Base-by-base conservation (phyloP, 352 stramenopile species). In the Phytophthora hybrid region DNA sequence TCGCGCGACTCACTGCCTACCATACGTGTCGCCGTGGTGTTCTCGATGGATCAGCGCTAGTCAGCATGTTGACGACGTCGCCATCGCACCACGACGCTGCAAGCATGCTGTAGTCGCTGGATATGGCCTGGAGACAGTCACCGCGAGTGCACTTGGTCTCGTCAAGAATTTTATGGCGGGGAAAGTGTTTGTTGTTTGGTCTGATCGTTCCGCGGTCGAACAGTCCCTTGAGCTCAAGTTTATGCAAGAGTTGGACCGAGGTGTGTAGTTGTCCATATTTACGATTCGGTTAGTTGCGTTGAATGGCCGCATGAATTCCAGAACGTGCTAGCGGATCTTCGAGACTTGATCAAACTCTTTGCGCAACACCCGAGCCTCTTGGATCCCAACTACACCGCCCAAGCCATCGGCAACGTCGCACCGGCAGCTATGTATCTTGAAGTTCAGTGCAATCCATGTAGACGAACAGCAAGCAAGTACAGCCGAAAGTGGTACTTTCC, bases 11-110 rank as follows among this genome's bases (percentile, higher is more conserved):
- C 39, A 23, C 51, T 58, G 14, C 49, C 55, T 7, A 73, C 55
- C n/a, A 61, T 23, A 13, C 67, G 46, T n/a, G 49, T 59, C 2
- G 59, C 54, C 1, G 53, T 23, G 6, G n/a, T 18, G 37, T 32
- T 26, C 37, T 51, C 14, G 54, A 70, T 11, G 63, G 5, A 41
- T 70, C 63, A 1, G 63, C 41, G 26, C 59, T 63, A 23, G 63
- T 59, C 9, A 63, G 18, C 29, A 63, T 26, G 23, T 26, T 26
- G 23, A 26, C 23, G 23, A 26, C 23, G 16, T n/a, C 29, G 9
- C 60, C 60, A 31, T 67, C 51, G 32, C 51, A 60, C 60, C 60
- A 67, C 0, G 54, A 58, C 9, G 41, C 53, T 29, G 53, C 55
- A 39, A 59, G 6, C 1, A 70, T 70, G 4, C n/a, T 21, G 29